Percentiles rank a stretch among this genome's conserved stretches.
These are phyloP conservation scores for Triticum timopheevii DNA, from an alignment of 176 grass and related monocot species.

Conservation along the genomic window DNA sequence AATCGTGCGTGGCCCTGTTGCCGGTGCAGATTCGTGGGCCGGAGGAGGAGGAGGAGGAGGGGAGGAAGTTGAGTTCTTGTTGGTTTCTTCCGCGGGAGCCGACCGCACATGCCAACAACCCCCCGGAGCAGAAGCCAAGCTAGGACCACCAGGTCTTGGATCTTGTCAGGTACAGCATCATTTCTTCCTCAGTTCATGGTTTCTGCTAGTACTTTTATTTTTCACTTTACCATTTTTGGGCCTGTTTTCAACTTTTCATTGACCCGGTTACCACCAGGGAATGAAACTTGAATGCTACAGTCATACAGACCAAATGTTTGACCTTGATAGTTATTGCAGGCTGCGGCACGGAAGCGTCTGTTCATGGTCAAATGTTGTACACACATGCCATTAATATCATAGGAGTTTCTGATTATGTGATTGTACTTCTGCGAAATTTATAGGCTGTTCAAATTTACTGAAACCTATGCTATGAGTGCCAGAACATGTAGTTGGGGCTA, in stretches of 20 bases:
- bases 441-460: background rate
- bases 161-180: constrained; percentile 52
- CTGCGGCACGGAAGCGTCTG: background rate
- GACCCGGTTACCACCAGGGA: background rate
- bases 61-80: constrained; percentile 9
- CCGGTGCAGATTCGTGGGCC: constrained; percentile 18
- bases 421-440: background rate
- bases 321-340: background rate
- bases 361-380: background rate
- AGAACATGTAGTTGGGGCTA: background rate
- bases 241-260: background rate
- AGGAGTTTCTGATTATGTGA: background rate
- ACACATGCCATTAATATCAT: background rate
- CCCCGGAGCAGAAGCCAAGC: constrained; percentile 52
- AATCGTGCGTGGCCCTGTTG: background rate
- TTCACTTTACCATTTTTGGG: background rate
- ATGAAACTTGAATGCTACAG: background rate
- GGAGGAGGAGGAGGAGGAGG: background rate
- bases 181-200: background rate
- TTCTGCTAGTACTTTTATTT: background rate
- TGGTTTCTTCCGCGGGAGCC: constrained; percentile 26
- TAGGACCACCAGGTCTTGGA: constrained; percentile 64
- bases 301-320: background rate
- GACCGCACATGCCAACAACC: constrained; percentile 60
- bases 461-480: background rate